These are phyloP conservation scores for Euptelea pleiosperma DNA, from an alignment of 164 flowering plant genomes.

Conservation along the genomic window DNA sequence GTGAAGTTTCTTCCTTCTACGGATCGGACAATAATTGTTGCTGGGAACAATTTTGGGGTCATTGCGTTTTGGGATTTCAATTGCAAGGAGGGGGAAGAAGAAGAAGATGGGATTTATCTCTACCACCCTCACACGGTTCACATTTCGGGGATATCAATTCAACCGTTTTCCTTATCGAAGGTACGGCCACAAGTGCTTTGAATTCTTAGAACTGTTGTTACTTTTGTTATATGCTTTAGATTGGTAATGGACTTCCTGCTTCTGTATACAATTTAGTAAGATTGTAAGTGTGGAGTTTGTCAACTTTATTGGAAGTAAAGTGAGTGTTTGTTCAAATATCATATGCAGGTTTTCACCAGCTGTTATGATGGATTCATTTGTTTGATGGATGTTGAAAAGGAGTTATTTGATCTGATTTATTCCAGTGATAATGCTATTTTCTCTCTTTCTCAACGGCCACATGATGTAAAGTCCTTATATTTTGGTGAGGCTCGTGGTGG, in stretches of 20 bases:
- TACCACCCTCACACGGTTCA: constrained; percentile 65
- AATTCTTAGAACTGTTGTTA: too few relatives aligned
- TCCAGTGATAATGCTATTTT: constrained; percentile 46
- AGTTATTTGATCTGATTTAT: constrained; percentile 57
- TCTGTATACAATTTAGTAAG: too few relatives aligned
- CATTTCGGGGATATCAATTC: constrained; percentile 60
- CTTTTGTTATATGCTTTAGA: too few relatives aligned
- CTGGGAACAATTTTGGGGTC: constrained; percentile 68
- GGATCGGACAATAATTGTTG: constrained; percentile 46
- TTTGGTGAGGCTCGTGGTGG: constrained; percentile 68
- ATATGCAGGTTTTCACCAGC: constrained; percentile 60
- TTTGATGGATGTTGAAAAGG: constrained; percentile 75
- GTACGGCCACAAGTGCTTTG: too few relatives aligned
- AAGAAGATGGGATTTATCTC: constrained; percentile 49
- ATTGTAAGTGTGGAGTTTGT: too few relatives aligned
- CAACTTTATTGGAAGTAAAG: too few relatives aligned
- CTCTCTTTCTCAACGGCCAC: constrained; percentile 52
- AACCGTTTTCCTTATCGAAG: constrained; percentile 54
- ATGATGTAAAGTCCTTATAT: constrained; percentile 44
- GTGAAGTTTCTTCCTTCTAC: constrained; percentile 55
- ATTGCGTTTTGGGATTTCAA: constrained; percentile 77
- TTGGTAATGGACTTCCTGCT: too few relatives aligned
- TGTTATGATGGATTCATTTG: constrained; percentile 74
- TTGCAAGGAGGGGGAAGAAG: constrained; percentile 24
- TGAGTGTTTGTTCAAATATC: constrained; percentile 5